Evolutionary conservation across 208 protist genomes (phyloP).

Genomic region (Phytomonas francai): DNA sequence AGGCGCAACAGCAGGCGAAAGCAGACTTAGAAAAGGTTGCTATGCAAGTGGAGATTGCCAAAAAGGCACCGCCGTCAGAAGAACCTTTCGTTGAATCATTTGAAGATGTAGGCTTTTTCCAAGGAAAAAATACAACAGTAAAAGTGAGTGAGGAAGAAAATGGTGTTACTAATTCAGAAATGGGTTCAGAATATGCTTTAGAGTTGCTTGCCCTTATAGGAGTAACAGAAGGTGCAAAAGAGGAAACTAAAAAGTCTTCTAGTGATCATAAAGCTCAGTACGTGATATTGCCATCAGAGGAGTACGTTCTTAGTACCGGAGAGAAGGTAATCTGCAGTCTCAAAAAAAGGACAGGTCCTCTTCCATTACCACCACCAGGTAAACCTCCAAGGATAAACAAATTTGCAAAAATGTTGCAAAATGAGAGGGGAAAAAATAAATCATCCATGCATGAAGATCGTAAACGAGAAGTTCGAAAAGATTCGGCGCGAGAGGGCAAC

Average conservation of each 20-base stretch:
- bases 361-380: constrained; percentile 55
- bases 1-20: constrained; percentile 1
- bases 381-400: constrained; percentile 41
- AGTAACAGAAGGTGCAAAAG: constrained; percentile 9
- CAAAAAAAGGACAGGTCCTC: constrained; percentile 49
- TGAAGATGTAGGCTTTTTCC: no score
- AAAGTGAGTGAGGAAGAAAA: no score
- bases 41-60: background rate
- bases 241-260: constrained; percentile 8
- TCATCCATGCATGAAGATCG: constrained; percentile 5
- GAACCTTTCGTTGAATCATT: constrained; percentile 19
- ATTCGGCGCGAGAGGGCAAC: background rate
- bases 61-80: background rate
- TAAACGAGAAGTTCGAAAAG: background rate
- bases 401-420: background rate
- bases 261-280: constrained; percentile 22
- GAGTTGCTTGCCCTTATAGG: constrained; percentile 67
- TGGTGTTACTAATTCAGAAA: no score
- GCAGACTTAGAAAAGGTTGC: background rate
- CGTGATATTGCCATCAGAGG: constrained; percentile 54
- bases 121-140: no score
- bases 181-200: no score
- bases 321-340: constrained; percentile 46
- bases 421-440: background rate
- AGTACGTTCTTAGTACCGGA: constrained; percentile 61